Conservation (phyloP, 305 asterid species). For the Ilex paraguariensis region DNA sequence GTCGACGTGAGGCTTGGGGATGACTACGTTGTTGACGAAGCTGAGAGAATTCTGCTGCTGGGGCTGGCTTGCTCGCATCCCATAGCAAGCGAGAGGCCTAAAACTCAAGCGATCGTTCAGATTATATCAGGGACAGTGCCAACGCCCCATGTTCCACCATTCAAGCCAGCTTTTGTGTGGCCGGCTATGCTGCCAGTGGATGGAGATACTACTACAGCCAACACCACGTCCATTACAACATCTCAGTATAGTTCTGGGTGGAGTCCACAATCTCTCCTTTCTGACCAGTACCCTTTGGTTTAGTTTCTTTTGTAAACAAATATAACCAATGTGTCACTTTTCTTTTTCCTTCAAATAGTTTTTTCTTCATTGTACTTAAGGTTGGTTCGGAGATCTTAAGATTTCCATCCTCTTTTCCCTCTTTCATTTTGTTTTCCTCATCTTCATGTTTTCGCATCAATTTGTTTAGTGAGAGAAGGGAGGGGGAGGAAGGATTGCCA, state of each 20-base stretch:
- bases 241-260: constrained; percentile 6
- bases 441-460: no score
- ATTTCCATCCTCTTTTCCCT: background rate
- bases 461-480: no score
- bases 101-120: constrained; percentile 56
- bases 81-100: constrained; percentile 64
- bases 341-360: background rate
- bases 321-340: constrained; percentile 14
- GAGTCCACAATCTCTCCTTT: constrained; percentile 28
- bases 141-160: constrained; percentile 62
- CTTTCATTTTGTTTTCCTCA: background rate
- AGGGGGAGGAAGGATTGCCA: no score
- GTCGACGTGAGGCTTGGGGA: constrained; percentile 56
- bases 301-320: constrained; percentile 23
- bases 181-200: constrained; percentile 42
- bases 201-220: constrained; percentile 31
- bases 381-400: background rate
- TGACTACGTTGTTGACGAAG: constrained; percentile 55
- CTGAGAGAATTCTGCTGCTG: constrained; percentile 51
- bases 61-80: constrained; percentile 93
- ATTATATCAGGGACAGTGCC: constrained; percentile 58
- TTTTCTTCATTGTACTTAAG: background rate
- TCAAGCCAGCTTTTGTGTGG: constrained; percentile 89
- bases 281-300: constrained; percentile 30
- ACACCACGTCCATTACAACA: constrained; percentile 21